These are phyloP conservation scores for Lepidium africanum DNA, from an alignment of 345 rosid genomes.

Conservation along the genomic window DNA sequence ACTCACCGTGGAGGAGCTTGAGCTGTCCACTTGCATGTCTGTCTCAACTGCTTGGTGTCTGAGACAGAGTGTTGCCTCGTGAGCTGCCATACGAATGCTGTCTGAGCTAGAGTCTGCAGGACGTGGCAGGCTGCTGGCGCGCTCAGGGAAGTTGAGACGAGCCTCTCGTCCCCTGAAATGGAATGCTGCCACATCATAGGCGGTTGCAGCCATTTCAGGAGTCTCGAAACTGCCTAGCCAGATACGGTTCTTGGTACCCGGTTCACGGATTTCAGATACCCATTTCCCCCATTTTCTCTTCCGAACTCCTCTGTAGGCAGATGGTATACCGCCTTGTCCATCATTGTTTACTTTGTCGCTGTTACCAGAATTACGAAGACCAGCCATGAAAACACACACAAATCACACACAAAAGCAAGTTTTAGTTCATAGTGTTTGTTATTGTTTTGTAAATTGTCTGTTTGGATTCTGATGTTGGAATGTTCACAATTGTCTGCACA, in stretches of 20 bases:
- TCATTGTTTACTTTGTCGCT: background rate
- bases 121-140: constrained; percentile 43
- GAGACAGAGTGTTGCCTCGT: constrained; percentile 43
- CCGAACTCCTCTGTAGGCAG: constrained; percentile 64
- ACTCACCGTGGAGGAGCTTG: constrained; percentile 17
- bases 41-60: constrained; percentile 11
- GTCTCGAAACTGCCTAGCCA: constrained; percentile 91
- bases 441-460: background rate
- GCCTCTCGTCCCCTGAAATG: constrained; percentile 72
- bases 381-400: constrained; percentile 20
- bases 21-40: constrained; percentile 14
- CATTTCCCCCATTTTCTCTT: constrained; percentile 96
- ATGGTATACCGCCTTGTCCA: constrained; percentile 15
- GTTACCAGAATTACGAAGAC: background rate
- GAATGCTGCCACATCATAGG: constrained; percentile 82
- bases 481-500: background rate
- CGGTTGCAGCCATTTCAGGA: constrained; percentile 94
- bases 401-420: background rate
- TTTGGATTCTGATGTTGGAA: constrained; percentile 14
- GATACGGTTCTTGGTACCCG: constrained; percentile 72
- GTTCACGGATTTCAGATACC: constrained; percentile 94
- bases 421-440: background rate
- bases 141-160: constrained; percentile 74
- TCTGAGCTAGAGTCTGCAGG: constrained; percentile 57
- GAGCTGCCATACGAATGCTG: constrained; percentile 73